These are phyloP conservation scores for Drechslerella dactyloides DNA, from an alignment of 2,329 filamentous ascomycete species.

Conservation along the genomic window DNA sequence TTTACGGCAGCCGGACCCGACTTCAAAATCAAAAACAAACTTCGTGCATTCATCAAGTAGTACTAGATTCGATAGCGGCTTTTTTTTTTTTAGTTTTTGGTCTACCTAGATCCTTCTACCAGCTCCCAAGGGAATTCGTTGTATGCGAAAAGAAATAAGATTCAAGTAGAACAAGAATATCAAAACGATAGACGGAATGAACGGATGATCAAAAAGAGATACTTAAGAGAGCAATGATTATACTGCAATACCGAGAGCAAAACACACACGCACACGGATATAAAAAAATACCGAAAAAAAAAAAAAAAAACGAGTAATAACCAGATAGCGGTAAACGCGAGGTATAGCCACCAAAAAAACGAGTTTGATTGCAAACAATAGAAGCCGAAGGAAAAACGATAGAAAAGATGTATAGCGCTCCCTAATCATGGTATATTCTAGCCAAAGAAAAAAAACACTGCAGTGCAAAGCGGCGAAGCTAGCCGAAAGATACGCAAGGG, in stretches of 20 bases:
- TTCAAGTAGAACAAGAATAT: slow-evolving; percentile 10
- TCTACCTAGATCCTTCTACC: slow-evolving; percentile 41
- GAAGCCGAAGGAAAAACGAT: slow-evolving; percentile 15
- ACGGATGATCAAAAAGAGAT: slow-evolving; percentile 2
- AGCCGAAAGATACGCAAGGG: too few species aligned
- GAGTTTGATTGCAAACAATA: slow-evolving; percentile 5
- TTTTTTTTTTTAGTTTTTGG: slow-evolving; percentile 11
- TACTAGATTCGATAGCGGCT: neutral
- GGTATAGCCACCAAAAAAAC: slow-evolving; percentile 3
- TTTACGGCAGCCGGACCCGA: too few species aligned
- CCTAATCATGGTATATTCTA: slow-evolving; percentile 49
- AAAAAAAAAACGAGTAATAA: neutral
- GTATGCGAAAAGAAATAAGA: slow-evolving; percentile 34
- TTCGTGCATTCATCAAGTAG: neutral
- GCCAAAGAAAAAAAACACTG: slow-evolving; percentile 32
- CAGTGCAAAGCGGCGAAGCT: neutral
- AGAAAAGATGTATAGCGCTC: slow-evolving; percentile 48
- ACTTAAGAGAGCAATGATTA: neutral
- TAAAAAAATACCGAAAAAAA: neutral
- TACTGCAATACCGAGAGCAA: neutral
- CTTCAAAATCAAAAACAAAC: neutral
- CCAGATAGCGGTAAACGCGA: slow-evolving; percentile 1
- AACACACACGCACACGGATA: neutral
- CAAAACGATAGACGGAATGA: neutral
- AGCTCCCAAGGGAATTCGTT: slow-evolving; percentile 43